Base-by-base conservation (phyloP, 2,329 filamentous ascomycete genomes). In the Monascus ruber region DNA sequence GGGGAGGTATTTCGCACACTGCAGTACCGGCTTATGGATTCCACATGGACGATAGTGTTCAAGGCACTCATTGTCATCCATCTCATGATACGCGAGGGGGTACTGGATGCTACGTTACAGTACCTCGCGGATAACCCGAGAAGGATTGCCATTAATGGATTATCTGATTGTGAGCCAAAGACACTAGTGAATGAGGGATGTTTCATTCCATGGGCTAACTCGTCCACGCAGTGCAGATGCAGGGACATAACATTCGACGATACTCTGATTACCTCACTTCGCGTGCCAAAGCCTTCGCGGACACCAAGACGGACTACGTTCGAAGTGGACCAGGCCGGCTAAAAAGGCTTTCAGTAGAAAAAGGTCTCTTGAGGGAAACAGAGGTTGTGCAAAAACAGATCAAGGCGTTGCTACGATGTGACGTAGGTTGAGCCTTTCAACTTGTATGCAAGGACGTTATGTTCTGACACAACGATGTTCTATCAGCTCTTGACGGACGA, bases 41-140 rank as follows among this genome's bases (percentile, higher is more conserved):
- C 89, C 50, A 94, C 91, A 72, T 98, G 91, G 91, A 98, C 91
- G n/a, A 87, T 96, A 42, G 89, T 94, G 48, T 94, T 95, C 79
- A 98, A 98, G 71, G 82, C 86, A 53, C 72, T 98, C 50, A 94
- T 96, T 53, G 91, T 94, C 36, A 79, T 94, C 35, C 91, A 98
- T 62, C 70, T 96, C 45, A 96, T 98, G 91, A 91, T 98, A 59
- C 79, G 91, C 50, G 91, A 98, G 67, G 91, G 91, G 39, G 82
- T 88, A 47, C 79, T 82, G 28, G 86, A 96, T 59, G 83, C 87
- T 36, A 94, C 91, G 2, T 71, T 98, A 48, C 75, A 79, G 45
- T 95, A 85, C 54, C 75, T 98, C 28, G 75, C 88, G 33, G 81
- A 83, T 49, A 83, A 89, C 57, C 83, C 85, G 40, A 84, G 83